A percentile compares a stretch with the other conserved stretches of the same genome.
These are phyloP conservation scores for Salinomyces thailandicus DNA, from an alignment of 2,329 filamentous ascomycete genomes.

Conservation along the genomic window DNA sequence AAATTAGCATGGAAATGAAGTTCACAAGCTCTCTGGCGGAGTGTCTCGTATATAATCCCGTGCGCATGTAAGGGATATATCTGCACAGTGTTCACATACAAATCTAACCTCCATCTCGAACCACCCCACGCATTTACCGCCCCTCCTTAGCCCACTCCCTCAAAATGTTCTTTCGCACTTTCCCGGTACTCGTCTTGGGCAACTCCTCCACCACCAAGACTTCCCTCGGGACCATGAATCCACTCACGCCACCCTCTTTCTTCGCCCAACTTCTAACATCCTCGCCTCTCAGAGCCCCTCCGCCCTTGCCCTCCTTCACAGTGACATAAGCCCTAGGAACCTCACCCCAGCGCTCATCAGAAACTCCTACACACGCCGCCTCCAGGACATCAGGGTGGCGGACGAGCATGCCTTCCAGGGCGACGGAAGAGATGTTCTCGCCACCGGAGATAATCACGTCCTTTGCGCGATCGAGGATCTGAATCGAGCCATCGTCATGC, in stretches of 20 bases:
- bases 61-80: too few species aligned
- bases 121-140: too few species aligned
- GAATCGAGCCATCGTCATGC: constrained; percentile 80
- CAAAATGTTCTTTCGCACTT: constrained; percentile 89
- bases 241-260: constrained; percentile 66
- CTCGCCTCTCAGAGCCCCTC: constrained; percentile 41
- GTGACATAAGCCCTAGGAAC: constrained; percentile 91
- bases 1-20: too few species aligned
- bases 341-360: constrained; percentile 89
- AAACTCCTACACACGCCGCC: constrained; percentile 78
- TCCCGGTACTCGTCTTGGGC: constrained; percentile 94
- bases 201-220: constrained; percentile 74
- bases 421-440: constrained; percentile 92
- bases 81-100: too few species aligned
- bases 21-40: too few species aligned
- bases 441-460: constrained; percentile 98
- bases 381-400: constrained; percentile 85
- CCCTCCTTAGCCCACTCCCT: constrained; percentile 68
- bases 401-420: constrained; percentile 79
- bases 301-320: constrained; percentile 52
- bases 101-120: too few species aligned
- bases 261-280: constrained; percentile 82
- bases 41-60: too few species aligned
- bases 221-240: constrained; percentile 73
- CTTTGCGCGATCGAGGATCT: constrained; percentile 89